phyloP scores from a whole-genome alignment of 805 yeast genomes.

The Saccharomycopsis schoenii region DNA sequence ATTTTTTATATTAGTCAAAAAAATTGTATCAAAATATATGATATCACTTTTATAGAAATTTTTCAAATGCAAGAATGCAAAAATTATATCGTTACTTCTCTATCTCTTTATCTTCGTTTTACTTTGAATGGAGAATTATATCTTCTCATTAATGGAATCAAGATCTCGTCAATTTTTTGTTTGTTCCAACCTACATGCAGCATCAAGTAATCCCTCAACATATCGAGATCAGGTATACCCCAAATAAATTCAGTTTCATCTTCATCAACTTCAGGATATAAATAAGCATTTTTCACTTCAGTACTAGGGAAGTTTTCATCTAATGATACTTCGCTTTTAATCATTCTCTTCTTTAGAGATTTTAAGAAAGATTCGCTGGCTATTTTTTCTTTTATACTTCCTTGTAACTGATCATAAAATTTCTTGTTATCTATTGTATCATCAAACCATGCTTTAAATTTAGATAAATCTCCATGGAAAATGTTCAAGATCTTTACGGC shows the following conservation, averaged over 20 bases:
- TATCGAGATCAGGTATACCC: conserved; percentile 85
- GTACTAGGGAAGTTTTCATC: conserved; percentile 62
- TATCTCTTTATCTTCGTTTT: conserved; percentile 25
- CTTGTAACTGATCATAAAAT: conserved; percentile 27
- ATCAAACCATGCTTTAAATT: conserved; percentile 30
- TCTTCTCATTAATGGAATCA: conserved; percentile 77
- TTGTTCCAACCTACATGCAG: conserved; percentile 72
- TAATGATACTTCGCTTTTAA: conserved; percentile 44
- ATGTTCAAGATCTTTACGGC: conserved; percentile 88
- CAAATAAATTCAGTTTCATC: conserved; percentile 73
- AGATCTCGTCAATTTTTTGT: conserved; percentile 65
- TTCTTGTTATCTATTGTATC: conserved; percentile 18
- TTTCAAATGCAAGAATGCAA: background rate
- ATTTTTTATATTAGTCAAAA: no score
- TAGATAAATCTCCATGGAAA: conserved; percentile 38
- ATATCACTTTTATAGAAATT: background rate
- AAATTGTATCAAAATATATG: background rate
- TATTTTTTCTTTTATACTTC: conserved; percentile 22
- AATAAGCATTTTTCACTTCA: conserved; percentile 63
- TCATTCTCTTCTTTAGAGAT: conserved; percentile 46
- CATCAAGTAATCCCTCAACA: conserved; percentile 59
- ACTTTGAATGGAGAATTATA: conserved; percentile 47
- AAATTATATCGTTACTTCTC: no score
- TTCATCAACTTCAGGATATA: conserved; percentile 72
- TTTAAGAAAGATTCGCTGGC: conserved; percentile 48